phyloP scores from a whole-genome alignment of 305 asterid genomes.

The Solanum chacoense region DNA sequence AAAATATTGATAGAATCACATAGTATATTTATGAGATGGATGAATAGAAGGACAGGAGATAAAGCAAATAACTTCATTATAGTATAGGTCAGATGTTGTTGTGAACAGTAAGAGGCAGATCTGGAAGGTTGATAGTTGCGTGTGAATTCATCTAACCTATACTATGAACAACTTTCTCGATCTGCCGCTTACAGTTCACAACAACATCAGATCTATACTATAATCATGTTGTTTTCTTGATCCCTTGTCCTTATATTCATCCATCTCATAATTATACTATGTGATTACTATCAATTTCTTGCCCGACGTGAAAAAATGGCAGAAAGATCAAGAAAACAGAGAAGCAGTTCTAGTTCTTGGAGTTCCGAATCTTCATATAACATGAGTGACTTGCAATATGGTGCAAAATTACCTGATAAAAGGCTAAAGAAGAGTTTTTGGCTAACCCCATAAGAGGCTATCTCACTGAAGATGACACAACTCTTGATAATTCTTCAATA shows the following conservation, averaged over 20 bases:
- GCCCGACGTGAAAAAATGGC: neutral
- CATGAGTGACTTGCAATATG: neutral
- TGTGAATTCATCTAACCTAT: neutral
- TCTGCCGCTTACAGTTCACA: neutral
- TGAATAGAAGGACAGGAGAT: neutral
- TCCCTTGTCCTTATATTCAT: neutral
- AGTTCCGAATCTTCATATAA: neutral
- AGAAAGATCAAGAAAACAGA: neutral
- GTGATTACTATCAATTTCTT: neutral
- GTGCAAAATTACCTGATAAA: neutral
- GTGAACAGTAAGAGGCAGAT: neutral
- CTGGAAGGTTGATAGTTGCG: neutral
- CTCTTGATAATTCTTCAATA: too few species aligned
- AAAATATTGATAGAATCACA: neutral
- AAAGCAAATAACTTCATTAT: neutral
- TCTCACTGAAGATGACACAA: too few species aligned
- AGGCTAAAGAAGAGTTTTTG: too few species aligned
- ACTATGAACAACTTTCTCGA: too few species aligned
- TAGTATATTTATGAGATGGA: neutral
- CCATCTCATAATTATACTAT: neutral
- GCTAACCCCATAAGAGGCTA: neutral
- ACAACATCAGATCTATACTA: neutral
- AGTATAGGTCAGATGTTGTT: neutral
- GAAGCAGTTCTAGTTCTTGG: neutral
- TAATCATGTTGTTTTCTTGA: neutral